A percentile compares a stretch with the other conserved stretches of the same genome.
These are phyloP conservation scores for Gossypium stocksii DNA, from an alignment of 345 rosid species.

Conservation along the genomic window DNA sequence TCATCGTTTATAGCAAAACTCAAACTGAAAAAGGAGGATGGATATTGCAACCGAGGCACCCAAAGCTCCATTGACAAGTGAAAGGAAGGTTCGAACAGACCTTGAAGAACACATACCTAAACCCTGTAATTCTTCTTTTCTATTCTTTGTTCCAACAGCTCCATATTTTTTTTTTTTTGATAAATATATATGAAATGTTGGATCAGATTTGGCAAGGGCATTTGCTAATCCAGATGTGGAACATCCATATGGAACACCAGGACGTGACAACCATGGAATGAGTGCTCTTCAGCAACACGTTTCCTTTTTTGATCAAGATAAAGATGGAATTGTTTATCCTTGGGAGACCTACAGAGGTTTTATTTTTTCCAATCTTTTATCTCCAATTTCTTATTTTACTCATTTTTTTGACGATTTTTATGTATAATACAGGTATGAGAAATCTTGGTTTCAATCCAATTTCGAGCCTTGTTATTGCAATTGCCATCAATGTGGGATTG, in stretches of 20 bases:
- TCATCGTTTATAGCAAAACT: neutral
- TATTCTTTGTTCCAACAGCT: neutral
- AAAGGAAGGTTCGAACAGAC: neutral
- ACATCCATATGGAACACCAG: conserved; percentile 67
- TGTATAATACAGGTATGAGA: conserved; percentile 43
- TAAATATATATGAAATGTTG: neutral
- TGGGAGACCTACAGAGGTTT: conserved; percentile 70
- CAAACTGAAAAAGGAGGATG: neutral
- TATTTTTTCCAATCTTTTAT: neutral
- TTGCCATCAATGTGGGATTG: conserved; percentile 36
- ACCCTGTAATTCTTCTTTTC: conserved; percentile 42
- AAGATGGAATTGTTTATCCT: conserved; percentile 72
- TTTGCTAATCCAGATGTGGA: conserved; percentile 61
- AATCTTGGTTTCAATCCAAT: conserved; percentile 60
- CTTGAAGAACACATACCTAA: conserved; percentile 41
- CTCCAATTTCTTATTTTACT: no score
- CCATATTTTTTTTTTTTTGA: neutral
- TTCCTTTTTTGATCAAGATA: conserved; percentile 71
- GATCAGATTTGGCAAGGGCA: conserved; percentile 71
- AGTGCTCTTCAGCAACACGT: conserved; percentile 85
- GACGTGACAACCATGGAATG: conserved; percentile 45
- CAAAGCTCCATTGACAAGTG: neutral
- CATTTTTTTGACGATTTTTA: neutral
- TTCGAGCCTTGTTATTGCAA: conserved; percentile 34
- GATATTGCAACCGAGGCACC: neutral